A percentile compares a stretch with the other conserved stretches of the same genome.
Conservation (phyloP, 441 rosid genomes). For the Erodium trifolium region DNA sequence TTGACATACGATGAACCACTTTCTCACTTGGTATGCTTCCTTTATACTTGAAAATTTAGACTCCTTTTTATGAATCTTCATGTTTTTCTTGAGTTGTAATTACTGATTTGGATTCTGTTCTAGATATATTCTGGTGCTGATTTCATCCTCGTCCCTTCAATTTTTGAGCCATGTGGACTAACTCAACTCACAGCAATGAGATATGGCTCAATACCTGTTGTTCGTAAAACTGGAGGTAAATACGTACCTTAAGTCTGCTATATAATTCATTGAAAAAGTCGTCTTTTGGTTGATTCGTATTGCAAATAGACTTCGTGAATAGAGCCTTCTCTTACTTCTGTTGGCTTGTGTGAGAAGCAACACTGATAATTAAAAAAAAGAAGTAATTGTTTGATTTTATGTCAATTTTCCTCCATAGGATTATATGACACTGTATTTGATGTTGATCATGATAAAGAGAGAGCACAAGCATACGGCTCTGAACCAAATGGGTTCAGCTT, state of each 20-base stretch:
- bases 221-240: constrained; percentile 92
- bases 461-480: constrained; percentile 70
- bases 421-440: constrained; percentile 92
- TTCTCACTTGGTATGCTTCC: constrained; percentile 71
- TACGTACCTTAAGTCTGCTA: constrained; percentile 8
- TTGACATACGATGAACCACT: constrained; percentile 94
- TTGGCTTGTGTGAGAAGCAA: neutral
- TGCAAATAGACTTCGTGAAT: neutral
- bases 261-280: neutral
- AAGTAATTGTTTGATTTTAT: constrained; percentile 17
- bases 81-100: constrained; percentile 10
- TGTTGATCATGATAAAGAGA: constrained; percentile 79
- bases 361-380: neutral
- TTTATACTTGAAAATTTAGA: neutral
- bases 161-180: constrained; percentile 96
- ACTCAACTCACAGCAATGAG: constrained; percentile 94
- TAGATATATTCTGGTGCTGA: constrained; percentile 95
- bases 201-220: constrained; percentile 89
- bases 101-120: constrained; percentile 11
- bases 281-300: neutral
- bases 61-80: neutral
- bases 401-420: constrained; percentile 34
- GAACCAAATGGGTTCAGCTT: constrained; percentile 90
- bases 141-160: constrained; percentile 87
- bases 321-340: neutral